Evolutionary conservation across 176 grass and related monocot genomes (phyloP), one percentile per base, ranked within the genome.

Genomic region (Oryza officinalis): DNA sequence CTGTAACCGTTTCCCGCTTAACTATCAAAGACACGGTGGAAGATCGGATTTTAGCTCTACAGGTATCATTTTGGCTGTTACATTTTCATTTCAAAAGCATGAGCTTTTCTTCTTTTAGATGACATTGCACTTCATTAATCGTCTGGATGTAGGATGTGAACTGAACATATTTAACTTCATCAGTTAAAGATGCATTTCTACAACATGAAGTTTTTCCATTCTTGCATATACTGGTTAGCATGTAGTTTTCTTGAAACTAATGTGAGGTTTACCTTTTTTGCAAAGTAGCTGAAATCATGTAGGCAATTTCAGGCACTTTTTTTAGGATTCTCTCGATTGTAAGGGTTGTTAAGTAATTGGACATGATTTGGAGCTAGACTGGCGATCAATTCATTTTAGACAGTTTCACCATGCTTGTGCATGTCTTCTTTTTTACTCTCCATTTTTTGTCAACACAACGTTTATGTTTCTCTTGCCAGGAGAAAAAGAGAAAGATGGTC

Each of bases 401-500:
- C 4, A 20, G 22, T 67, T 30, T 37, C 13, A 4, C 14, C 25
- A 12, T 65, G 41, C 23, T 31, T 65, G 2, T 52, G 11, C 8
- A 25, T 17, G 22, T 46, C 27, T 37, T 70, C 10, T 10, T 14
- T 27, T 44, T 54, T 27, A 22, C n/a, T 27, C n/a, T 3, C 0
- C 40, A 1, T 38, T 40, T 67, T 49, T 65, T 26, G 27, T 37
- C 59, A 69, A 44, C 59, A 32, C 32, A 54, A 23, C 43, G 3
- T 60, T 11, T 63, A 61, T 84, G 68, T 65, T 67, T 52, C 40
- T 78, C 33, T 88, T 72, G 30, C 57, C 83, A 98, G 92, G 92
- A 92, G 26, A 94, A 94, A 28, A 98, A 98, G 85, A 91, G 95
- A 76, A 81, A 65, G 69, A 98, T 98, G 90, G 92, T 98, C 18